Percentiles rank a stretch among this genome's conserved stretches.
These are phyloP conservation scores for Tetracladium setigerum DNA, from an alignment of 495 filamentous ascomycete species.

Conservation along the genomic window DNA sequence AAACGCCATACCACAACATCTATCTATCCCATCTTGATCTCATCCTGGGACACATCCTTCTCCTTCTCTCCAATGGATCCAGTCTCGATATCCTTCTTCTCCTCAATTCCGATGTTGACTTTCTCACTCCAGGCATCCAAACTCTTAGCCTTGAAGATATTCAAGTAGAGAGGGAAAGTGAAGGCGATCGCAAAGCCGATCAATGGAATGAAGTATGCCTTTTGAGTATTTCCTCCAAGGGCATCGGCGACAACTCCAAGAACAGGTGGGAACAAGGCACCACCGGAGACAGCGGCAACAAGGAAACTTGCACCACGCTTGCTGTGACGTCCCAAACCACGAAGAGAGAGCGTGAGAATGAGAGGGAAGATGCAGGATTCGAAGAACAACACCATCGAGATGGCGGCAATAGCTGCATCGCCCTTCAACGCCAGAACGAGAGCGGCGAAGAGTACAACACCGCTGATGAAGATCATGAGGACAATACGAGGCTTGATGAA, in stretches of 20 bases:
- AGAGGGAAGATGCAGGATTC: slow-evolving; percentile 63
- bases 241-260: slow-evolving; percentile 49
- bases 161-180: slow-evolving; percentile 29
- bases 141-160: slow-evolving; percentile 13
- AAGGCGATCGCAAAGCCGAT: slow-evolving; percentile 25
- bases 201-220: slow-evolving; percentile 30
- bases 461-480: slow-evolving; percentile 38
- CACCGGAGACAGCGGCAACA: slow-evolving; percentile 56
- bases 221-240: slow-evolving; percentile 25
- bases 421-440: slow-evolving; percentile 44
- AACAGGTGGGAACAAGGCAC: slow-evolving; percentile 57
- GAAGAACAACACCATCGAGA: slow-evolving; percentile 60
- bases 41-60: background rate
- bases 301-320: slow-evolving; percentile 58
- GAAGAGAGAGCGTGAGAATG: slow-evolving; percentile 60
- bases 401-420: slow-evolving; percentile 46
- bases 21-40: too few species aligned
- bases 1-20: too few species aligned
- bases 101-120: slow-evolving; percentile 16
- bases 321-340: slow-evolving; percentile 61
- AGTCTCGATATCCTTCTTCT: slow-evolving; percentile 8
- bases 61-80: slow-evolving; percentile 1
- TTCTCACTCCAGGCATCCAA: slow-evolving; percentile 18
- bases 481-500: slow-evolving; percentile 44
- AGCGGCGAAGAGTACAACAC: slow-evolving; percentile 51